A percentile compares a stretch with the other conserved stretches of the same genome.
Evolutionary conservation across 2,329 filamentous ascomycete genomes (phyloP).

Genomic region (Cladophialophora immunda): DNA sequence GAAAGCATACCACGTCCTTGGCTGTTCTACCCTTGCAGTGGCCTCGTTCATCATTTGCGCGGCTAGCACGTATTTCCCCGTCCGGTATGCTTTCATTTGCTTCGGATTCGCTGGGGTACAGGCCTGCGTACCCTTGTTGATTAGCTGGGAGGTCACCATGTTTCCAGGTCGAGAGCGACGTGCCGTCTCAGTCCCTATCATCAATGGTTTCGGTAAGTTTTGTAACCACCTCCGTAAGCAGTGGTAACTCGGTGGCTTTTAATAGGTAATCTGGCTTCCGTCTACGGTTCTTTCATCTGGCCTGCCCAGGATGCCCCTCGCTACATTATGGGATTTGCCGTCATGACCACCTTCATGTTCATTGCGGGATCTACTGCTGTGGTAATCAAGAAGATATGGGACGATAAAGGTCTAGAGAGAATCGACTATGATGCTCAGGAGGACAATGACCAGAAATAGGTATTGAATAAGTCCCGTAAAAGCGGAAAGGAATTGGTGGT

Average conservation of each 20-base stretch:
- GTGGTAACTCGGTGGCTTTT: not conserved
- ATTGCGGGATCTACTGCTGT: conserved; percentile 23
- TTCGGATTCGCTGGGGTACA: conserved; percentile 29
- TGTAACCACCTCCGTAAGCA: not conserved
- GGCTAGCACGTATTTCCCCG: conserved; percentile 22
- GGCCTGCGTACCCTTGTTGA: conserved; percentile 26
- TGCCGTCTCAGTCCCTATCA: conserved; percentile 25
- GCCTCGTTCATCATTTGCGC: conserved; percentile 30
- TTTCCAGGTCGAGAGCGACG: conserved; percentile 29
- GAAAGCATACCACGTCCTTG: conserved; percentile 29
- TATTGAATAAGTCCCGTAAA: not conserved
- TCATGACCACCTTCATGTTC: conserved; percentile 33
- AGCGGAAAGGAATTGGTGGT: too few relatives aligned
- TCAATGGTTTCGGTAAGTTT: conserved; percentile 28
- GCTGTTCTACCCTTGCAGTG: conserved; percentile 21
- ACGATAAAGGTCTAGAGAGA: conserved; percentile 28
- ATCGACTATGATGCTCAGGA: conserved; percentile 23
- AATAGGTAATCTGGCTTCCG: conserved; percentile 27
- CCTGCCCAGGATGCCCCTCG: conserved; percentile 51
- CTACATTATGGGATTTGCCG: conserved; percentile 42
- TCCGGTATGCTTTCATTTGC: conserved; percentile 31
- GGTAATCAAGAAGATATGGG: conserved; percentile 26
- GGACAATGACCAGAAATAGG: not conserved
- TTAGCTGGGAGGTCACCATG: conserved; percentile 32
- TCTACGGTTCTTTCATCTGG: conserved; percentile 52